A percentile compares a stretch with the other conserved stretches of the same genome.
Conservation (phyloP, 2,329 filamentous ascomycete species). For the Aspergillus quadrilineatus region DNA sequence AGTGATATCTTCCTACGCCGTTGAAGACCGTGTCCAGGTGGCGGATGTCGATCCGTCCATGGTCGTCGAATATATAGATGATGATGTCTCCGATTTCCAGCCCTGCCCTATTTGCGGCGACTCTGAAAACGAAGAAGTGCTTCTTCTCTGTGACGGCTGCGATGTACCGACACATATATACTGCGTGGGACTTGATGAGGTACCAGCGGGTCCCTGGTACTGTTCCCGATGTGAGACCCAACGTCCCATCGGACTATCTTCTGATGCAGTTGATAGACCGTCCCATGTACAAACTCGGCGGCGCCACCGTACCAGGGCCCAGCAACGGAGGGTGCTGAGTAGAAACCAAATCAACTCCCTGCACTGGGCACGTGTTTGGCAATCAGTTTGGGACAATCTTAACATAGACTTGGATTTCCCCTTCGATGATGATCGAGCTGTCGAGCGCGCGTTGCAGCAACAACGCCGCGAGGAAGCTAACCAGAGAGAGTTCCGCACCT, state of each 20-base stretch:
- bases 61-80: slow-evolving; percentile 65
- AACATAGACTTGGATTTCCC: slow-evolving; percentile 82
- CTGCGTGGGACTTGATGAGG: slow-evolving; percentile 76
- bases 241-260: slow-evolving; percentile 40
- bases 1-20: slow-evolving; percentile 58
- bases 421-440: slow-evolving; percentile 69
- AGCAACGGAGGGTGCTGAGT: slow-evolving; percentile 43
- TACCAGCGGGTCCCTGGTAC: slow-evolving; percentile 82
- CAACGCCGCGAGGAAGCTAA: slow-evolving; percentile 50
- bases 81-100: slow-evolving; percentile 61
- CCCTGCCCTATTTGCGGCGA: slow-evolving; percentile 84
- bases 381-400: slow-evolving; percentile 77
- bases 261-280: slow-evolving; percentile 34
- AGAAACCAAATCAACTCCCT: slow-evolving; percentile 47
- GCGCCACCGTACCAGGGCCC: slow-evolving; percentile 49
- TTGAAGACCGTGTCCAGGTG: slow-evolving; percentile 63
- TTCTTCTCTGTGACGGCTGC: slow-evolving; percentile 89
- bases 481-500: slow-evolving; percentile 63
- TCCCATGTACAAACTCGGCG: slow-evolving; percentile 43
- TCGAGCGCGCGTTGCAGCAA: slow-evolving; percentile 57
- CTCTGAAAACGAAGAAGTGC: slow-evolving; percentile 75
- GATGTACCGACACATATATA: slow-evolving; percentile 88
- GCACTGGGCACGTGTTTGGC: slow-evolving; percentile 79
- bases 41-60: slow-evolving; percentile 77
- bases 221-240: slow-evolving; percentile 74